These are phyloP conservation scores for Cyberlindnera mississippiensis DNA, from an alignment of 805 yeast species.

Conservation along the genomic window DNA sequence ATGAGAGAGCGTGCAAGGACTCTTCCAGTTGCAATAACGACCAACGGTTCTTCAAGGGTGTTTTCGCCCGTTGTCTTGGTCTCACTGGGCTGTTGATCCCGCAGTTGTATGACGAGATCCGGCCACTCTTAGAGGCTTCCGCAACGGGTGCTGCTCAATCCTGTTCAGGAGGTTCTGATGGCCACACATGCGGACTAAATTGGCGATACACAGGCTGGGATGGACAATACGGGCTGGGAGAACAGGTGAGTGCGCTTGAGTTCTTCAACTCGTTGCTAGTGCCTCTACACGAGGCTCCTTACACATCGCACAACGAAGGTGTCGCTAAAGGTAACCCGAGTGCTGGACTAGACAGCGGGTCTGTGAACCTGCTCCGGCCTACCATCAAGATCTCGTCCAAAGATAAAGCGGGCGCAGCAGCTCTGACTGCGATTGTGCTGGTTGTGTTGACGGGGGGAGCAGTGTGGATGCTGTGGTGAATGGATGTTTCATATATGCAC, in stretches of 20 bases:
- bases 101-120: slow-evolving; percentile 39
- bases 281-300: slow-evolving; percentile 44
- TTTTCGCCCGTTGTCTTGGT: slow-evolving; percentile 61
- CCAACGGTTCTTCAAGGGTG: slow-evolving; percentile 72
- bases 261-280: slow-evolving; percentile 47
- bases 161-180: slow-evolving; percentile 72
- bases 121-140: slow-evolving; percentile 39
- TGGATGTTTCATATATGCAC: neutral
- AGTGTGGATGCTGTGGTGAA: slow-evolving; percentile 67
- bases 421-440: slow-evolving; percentile 71
- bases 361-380: slow-evolving; percentile 33
- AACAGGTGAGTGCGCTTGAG: slow-evolving; percentile 71
- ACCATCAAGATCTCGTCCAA: slow-evolving; percentile 45
- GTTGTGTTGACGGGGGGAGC: slow-evolving; percentile 57
- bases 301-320: slow-evolving; percentile 46
- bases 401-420: slow-evolving; percentile 86
- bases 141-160: slow-evolving; percentile 68
- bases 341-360: slow-evolving; percentile 42
- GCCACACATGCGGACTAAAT: slow-evolving; percentile 68
- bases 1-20: slow-evolving; percentile 58
- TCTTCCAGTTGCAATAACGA: slow-evolving; percentile 58
- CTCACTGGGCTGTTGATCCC: slow-evolving; percentile 55
- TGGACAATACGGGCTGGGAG: slow-evolving; percentile 67
- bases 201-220: slow-evolving; percentile 65
- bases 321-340: slow-evolving; percentile 48